Evolutionary conservation across 2,329 filamentous ascomycete genomes (phyloP).

Genomic region (Claviceps pazoutovae): DNA sequence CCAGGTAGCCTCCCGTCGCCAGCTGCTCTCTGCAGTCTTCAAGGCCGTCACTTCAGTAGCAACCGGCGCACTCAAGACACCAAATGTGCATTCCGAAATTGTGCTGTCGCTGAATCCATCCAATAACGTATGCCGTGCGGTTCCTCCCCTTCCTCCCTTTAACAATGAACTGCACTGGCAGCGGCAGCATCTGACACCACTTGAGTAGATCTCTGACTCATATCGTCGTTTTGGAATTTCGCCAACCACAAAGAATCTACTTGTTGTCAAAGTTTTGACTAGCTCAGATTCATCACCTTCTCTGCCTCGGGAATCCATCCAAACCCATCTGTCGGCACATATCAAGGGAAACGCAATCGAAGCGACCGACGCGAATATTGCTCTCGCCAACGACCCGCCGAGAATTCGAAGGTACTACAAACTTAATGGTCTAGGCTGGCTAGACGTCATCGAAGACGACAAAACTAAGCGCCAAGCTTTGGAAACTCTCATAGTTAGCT

Average conservation of each 20-base stretch:
- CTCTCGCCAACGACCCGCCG: constrained; percentile 44
- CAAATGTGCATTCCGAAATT: constrained; percentile 80
- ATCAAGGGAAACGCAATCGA: constrained; percentile 47
- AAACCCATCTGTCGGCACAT: constrained; percentile 43
- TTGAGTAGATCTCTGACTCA: constrained; percentile 65
- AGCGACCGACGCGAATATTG: constrained; percentile 51
- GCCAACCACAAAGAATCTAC: constrained; percentile 54
- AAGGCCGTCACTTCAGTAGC: constrained; percentile 56
- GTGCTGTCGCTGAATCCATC: constrained; percentile 68
- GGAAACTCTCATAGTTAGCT: constrained; percentile 56
- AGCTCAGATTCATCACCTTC: constrained; percentile 27
- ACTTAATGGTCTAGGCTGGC: constrained; percentile 45
- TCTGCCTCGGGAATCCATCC: constrained; percentile 31
- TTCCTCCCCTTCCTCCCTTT: background rate
- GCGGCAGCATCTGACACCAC: background rate
- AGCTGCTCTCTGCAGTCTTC: constrained; percentile 64
- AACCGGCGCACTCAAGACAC: constrained; percentile 53
- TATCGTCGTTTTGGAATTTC: constrained; percentile 80
- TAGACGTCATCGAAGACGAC: constrained; percentile 32
- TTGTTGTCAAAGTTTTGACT: constrained; percentile 66
- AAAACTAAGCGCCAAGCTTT: constrained; percentile 36
- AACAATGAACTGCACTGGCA: background rate
- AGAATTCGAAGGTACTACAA: constrained; percentile 81
- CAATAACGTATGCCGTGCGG: constrained; percentile 50
- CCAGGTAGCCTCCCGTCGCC: constrained; percentile 56